Conservation (phyloP, 2,329 filamentous ascomycete genomes). For the Arachnomyces sp. region DNA sequence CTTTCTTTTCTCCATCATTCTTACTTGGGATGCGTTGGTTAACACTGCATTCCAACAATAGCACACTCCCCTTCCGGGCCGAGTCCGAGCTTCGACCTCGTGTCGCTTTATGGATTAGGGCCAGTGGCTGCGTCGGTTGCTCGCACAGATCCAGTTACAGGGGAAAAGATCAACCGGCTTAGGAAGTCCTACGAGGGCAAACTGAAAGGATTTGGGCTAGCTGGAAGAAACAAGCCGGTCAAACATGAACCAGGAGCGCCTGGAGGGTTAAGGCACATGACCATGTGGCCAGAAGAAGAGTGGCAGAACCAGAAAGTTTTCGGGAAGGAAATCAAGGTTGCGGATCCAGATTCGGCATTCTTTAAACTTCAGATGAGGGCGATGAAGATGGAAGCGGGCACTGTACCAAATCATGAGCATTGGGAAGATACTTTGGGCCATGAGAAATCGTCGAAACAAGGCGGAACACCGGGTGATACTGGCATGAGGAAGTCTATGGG, state of each 20-base stretch:
- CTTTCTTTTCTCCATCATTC: slow-evolving; percentile 26
- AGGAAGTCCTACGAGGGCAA: slow-evolving; percentile 48
- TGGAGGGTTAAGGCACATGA: slow-evolving; percentile 33
- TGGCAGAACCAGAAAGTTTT: slow-evolving; percentile 43
- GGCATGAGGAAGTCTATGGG: slow-evolving; percentile 22
- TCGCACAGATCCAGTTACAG: slow-evolving; percentile 51
- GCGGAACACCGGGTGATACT: slow-evolving; percentile 17
- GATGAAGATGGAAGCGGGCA: slow-evolving; percentile 41
- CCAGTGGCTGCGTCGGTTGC: slow-evolving; percentile 50
- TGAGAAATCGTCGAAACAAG: slow-evolving; percentile 35
- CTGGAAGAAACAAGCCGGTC: slow-evolving; percentile 41
- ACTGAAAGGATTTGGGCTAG: slow-evolving; percentile 38
- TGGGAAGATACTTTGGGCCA: slow-evolving; percentile 43
- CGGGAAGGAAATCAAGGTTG: slow-evolving; percentile 38
- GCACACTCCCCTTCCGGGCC: slow-evolving; percentile 45
- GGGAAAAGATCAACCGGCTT: slow-evolving; percentile 57
- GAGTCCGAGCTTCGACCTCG: slow-evolving; percentile 50
- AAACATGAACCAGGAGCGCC: slow-evolving; percentile 34
- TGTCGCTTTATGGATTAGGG: slow-evolving; percentile 50
- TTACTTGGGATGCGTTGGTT: slow-evolving; percentile 26
- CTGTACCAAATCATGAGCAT: slow-evolving; percentile 37
- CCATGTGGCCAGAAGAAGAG: slow-evolving; percentile 43
- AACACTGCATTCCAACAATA: slow-evolving; percentile 33
- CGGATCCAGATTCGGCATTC: slow-evolving; percentile 34
- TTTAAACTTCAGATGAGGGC: slow-evolving; percentile 34